Percentiles rank a stretch among this genome's conserved stretches.
These are phyloP conservation scores for Macrotyloma uniflorum DNA, from an alignment of 306 rosid species.

Conservation along the genomic window DNA sequence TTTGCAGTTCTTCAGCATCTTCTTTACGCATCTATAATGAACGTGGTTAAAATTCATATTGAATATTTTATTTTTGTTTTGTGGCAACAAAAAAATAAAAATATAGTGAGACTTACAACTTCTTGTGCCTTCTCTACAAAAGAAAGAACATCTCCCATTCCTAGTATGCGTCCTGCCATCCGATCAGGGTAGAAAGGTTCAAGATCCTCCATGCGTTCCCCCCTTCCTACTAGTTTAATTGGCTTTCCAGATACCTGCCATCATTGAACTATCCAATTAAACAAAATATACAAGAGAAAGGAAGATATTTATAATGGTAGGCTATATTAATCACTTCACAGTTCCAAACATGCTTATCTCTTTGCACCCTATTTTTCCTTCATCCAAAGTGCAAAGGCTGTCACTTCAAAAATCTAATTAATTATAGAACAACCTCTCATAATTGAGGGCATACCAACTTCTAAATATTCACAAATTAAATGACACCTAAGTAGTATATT, in stretches of 20 bases:
- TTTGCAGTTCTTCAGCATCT: constrained; percentile 97
- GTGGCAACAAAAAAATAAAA: constrained; percentile 16
- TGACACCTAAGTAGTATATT: neutral
- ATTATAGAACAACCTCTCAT: constrained; percentile 8
- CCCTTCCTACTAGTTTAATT: constrained; percentile 95
- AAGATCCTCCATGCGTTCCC: constrained; percentile 99
- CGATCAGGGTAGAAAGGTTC: constrained; percentile 98
- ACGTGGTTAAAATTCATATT: constrained; percentile 24
- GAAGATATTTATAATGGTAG: neutral
- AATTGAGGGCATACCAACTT: constrained; percentile 15
- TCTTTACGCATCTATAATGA: constrained; percentile 81
- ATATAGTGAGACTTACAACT: constrained; percentile 67
- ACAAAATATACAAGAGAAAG: neutral
- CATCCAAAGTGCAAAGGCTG: neutral
- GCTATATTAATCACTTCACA: constrained; percentile 25
- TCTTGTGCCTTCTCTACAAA: constrained; percentile 98
- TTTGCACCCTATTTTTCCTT: neutral
- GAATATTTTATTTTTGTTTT: constrained; percentile 3
- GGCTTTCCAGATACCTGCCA: constrained; percentile 97
- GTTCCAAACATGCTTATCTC: neutral
- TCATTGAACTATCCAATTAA: constrained; percentile 27
- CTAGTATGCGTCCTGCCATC: constrained; percentile 98
- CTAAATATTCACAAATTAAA: constrained; percentile 31
- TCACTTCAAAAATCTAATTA: constrained; percentile 26
- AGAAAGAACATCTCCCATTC: constrained; percentile 99